Percentiles rank a stretch among this genome's conserved stretches.
phyloP scores from a whole-genome alignment of 2,329 filamentous ascomycete species.

The Clarireedia homoeocarpa region DNA sequence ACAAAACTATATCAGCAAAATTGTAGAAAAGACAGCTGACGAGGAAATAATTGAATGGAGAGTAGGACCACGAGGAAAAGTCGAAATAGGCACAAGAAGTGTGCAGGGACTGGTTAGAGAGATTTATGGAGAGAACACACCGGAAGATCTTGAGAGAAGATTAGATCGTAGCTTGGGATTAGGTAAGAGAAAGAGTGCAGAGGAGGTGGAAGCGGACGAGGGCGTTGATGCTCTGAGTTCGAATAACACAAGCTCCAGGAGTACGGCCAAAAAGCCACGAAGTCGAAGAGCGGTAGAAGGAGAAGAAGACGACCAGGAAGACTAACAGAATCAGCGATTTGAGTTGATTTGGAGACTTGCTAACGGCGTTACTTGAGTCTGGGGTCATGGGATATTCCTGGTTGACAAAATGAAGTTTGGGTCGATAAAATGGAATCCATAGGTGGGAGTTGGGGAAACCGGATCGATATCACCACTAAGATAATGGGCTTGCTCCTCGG shows the following conservation, averaged over 20 bases:
- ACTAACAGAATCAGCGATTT: background rate
- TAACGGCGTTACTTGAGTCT: too few species aligned
- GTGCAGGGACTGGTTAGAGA: slow-evolving; percentile 62
- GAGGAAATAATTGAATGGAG: slow-evolving; percentile 76
- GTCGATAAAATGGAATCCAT: too few species aligned
- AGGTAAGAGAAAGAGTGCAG: slow-evolving; percentile 17
- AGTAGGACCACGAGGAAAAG: slow-evolving; percentile 75
- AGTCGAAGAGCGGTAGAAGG: background rate
- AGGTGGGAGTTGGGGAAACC: too few species aligned
- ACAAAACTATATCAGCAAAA: slow-evolving; percentile 75
- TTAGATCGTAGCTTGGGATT: slow-evolving; percentile 55
- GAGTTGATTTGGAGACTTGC: background rate
- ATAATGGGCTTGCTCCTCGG: too few species aligned
- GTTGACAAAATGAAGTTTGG: background rate
- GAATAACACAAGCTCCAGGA: slow-evolving; percentile 9
- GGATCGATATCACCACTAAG: too few species aligned
- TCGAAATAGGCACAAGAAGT: slow-evolving; percentile 73
- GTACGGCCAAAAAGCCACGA: background rate
- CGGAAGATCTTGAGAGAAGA: slow-evolving; percentile 49
- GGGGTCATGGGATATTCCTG: background rate
- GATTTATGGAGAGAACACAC: slow-evolving; percentile 45
- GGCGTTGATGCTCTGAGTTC: slow-evolving; percentile 15
- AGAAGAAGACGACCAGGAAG: background rate
- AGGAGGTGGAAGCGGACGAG: slow-evolving; percentile 15
- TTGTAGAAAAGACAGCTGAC: slow-evolving; percentile 60